A percentile compares a stretch with the other conserved stretches of the same genome.
phyloP scores from a whole-genome alignment of 1,284 basidiomycete species.

The Cystobasidium slooffiae region DNA sequence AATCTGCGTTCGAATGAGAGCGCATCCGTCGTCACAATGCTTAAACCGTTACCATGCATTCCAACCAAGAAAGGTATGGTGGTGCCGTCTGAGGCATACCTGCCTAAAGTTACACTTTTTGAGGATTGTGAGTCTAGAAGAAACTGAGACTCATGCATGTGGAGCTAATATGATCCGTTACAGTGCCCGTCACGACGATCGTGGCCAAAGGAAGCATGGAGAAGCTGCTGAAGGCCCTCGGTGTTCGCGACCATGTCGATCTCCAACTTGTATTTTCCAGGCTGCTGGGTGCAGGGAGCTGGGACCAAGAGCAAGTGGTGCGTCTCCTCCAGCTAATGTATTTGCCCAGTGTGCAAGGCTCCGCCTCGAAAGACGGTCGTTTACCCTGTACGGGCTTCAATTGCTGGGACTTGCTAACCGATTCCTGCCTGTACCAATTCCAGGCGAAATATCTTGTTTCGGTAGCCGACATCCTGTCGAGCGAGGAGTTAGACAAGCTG shows the following conservation, averaged over 20 bases:
- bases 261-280: constrained; percentile 68
- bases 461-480: constrained; percentile 58
- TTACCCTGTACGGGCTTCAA: too few species aligned
- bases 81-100: constrained; percentile 77
- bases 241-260: constrained; percentile 89
- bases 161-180: constrained; percentile 57
- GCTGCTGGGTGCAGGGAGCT: constrained; percentile 58
- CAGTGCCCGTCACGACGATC: constrained; percentile 67
- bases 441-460: constrained; percentile 83
- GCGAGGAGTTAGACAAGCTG: constrained; percentile 62
- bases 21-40: constrained; percentile 64
- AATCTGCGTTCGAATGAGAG: constrained; percentile 68
- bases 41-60: constrained; percentile 75
- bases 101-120: constrained; percentile 84
- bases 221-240: constrained; percentile 74
- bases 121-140: constrained; percentile 63
- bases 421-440: too few species aligned
- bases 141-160: constrained; percentile 55
- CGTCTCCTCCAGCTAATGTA: constrained; percentile 31
- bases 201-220: constrained; percentile 80
- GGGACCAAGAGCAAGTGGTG: constrained; percentile 59
- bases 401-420: too few species aligned
- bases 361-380: too few species aligned
- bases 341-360: too few species aligned
- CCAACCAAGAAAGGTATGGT: constrained; percentile 56